Base-by-base conservation (phyloP, 805 yeast species). In the Candida wancherniae region DNA sequence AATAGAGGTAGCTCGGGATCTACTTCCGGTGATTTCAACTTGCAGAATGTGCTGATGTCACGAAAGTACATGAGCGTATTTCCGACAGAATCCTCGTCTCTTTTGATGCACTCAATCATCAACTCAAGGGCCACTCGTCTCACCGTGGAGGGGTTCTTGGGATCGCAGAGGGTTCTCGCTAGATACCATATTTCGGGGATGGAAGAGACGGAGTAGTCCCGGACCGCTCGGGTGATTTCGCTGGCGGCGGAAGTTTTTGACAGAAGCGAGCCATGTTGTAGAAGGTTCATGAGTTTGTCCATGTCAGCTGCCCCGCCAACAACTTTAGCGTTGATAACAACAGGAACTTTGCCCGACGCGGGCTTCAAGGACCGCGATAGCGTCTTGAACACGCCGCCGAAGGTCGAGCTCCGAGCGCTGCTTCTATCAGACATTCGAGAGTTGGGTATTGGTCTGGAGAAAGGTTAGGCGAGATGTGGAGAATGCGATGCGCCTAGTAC, bases 141-240 rank as follows among this genome's bases (percentile, higher is more conserved):
- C 11, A 54, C 47, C 13, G 45, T 33, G 3, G 57, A 35, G 21
- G 48, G 52, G 5, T 44, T 34, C 11, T 56, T 61, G 1, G 51
- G 34, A 5, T 60, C 59, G 29, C 83, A 64, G 51, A 80, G 55
- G 29, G 69, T 73, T 37, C 72, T 61, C 0, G 81, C 79, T 30
- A 77, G 57, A 51, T 79, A 75, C 95, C 95, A 85, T 2, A 84
- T 65, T 39, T 82, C 87, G 0, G 84, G 77, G 4, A 84, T 66
- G 3, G 81, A 71, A 0, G 79, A 65, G 3, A 77, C 67, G 3
- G 78, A 61, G 29, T 67, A 68, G 28, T 67, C 71, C 14, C 68
- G 68, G 2, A 84, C 53, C 3, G 75, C 61, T 2, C 66, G 66
- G 5, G 71, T 57, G 24, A 85, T 54, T 13, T 67, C 54, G 2